Evolutionary conservation across 331 rosid species (phyloP).

Genomic region (Pyrus hybrid): DNA sequence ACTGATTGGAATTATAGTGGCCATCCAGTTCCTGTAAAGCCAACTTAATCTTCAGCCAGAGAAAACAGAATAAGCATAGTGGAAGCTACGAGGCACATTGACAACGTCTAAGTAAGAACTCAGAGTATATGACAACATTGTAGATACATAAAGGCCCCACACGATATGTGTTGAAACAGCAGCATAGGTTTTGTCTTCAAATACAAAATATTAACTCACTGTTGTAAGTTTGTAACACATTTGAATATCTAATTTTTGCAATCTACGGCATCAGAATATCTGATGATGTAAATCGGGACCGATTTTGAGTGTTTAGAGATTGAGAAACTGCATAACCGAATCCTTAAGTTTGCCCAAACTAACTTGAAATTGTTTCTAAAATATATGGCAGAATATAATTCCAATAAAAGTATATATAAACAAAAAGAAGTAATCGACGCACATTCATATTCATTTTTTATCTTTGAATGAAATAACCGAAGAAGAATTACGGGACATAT

Average conservation of each 20-base stretch:
- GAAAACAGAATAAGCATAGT: background rate
- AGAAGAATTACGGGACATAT: too few species aligned
- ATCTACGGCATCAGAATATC: background rate
- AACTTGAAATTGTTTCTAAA: background rate
- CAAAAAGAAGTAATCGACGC: background rate
- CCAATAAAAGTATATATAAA: background rate
- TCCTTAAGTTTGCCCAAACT: background rate
- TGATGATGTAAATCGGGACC: too few species aligned
- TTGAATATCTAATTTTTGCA: too few species aligned
- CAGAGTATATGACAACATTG: slow-evolving; percentile 1
- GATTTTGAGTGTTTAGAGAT: too few species aligned
- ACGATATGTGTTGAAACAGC: background rate
- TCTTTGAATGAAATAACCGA: too few species aligned
- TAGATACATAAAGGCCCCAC: background rate
- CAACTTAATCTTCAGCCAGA: background rate
- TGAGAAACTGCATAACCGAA: background rate
- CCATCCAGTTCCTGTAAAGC: slow-evolving; percentile 26
- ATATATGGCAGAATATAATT: background rate
- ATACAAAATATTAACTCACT: background rate
- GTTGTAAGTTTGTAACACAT: too few species aligned
- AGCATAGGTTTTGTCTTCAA: background rate
- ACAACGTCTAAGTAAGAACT: background rate
- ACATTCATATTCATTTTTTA: too few species aligned
- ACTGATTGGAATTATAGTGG: slow-evolving; percentile 6
- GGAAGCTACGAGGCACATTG: background rate